These are phyloP conservation scores for Pelargonium australe DNA, from an alignment of 441 rosid species.

Conservation along the genomic window DNA sequence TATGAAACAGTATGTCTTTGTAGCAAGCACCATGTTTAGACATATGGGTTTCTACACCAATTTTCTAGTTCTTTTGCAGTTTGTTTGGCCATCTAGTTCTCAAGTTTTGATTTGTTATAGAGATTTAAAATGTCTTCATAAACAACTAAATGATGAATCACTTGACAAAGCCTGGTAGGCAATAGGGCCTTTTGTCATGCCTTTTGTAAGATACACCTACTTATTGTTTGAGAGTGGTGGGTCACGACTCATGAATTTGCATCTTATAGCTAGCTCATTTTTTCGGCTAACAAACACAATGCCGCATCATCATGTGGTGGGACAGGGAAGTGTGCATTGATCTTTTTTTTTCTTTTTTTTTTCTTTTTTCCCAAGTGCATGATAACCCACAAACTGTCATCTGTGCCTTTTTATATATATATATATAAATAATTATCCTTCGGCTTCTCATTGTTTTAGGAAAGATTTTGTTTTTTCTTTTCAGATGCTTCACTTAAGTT, in stretches of 20 bases:
- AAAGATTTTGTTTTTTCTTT: neutral
- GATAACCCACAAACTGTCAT: neutral
- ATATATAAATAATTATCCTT: neutral
- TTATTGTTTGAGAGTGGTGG: neutral
- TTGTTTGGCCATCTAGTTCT: too few relatives aligned
- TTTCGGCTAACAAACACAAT: neutral
- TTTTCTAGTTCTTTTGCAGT: too few relatives aligned
- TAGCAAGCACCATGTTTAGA: too few relatives aligned
- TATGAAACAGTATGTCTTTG: too few relatives aligned
- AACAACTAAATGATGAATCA: neutral
- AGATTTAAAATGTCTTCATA: too few relatives aligned
- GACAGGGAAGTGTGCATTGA: neutral
- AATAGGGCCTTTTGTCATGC: neutral
- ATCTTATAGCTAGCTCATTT: neutral
- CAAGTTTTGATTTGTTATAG: too few relatives aligned
- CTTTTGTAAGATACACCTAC: neutral
- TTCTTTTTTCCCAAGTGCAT: neutral
- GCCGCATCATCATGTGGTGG: conserved; percentile 1
- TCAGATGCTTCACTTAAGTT: neutral
- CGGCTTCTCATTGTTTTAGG: neutral
- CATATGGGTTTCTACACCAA: too few relatives aligned
- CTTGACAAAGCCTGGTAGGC: neutral
- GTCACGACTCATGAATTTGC: neutral
- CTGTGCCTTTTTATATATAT: neutral
- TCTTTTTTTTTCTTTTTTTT: neutral